Base-by-base conservation (phyloP, 1,139 yeast genomes). In the Diutina rugosa region DNA sequence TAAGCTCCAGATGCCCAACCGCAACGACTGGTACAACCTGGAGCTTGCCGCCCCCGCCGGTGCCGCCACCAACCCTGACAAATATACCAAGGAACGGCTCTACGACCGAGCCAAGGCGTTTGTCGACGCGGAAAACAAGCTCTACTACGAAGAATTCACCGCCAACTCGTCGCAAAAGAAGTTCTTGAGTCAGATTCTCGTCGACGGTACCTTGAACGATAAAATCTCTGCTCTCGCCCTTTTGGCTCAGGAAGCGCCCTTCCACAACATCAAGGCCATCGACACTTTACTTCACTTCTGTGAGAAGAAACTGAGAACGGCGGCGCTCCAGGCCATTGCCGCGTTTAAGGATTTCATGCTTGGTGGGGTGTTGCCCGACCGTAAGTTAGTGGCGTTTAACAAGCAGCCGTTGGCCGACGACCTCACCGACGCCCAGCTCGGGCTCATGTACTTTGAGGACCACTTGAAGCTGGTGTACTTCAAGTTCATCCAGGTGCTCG, bases 191-290 rank as follows among this genome's bases (percentile, higher is more conserved):
- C 96, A 93, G 70, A 86, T 93, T 61, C 79, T 93, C 65, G 78
- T 91, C 6, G 87, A 85, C 61, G 99, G 99, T 87, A 93, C 99
- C 0, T 78, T 93, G 63, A 86, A 84, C 64, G 99, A 93, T 85
- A 91, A 93, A 72, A 88, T 93, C 58, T 89, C 97, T 55, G 97
- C 99, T 0, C 78, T 93, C 65, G 91, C 99, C 0, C 80, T 93
- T 67, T 76, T 93, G 67, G 82, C 91, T 55, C 98, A 93, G 68
- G 99, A 93, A 72, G 90, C 98, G 3, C 99, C 99, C 5, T 69
- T 90, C 58, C 99, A 93, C 67, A 88, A 95, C 62, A 67, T 85
- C 58, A 88, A 89, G 68, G 90, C 96, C 0, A 74, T 95, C 58
- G 96, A 90, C 60, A 85, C 86, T 35, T 72, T 93, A 61, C 69